Evolutionary conservation across 1,139 yeast species (phyloP).

Genomic region (Blastobotrys elegans): DNA sequence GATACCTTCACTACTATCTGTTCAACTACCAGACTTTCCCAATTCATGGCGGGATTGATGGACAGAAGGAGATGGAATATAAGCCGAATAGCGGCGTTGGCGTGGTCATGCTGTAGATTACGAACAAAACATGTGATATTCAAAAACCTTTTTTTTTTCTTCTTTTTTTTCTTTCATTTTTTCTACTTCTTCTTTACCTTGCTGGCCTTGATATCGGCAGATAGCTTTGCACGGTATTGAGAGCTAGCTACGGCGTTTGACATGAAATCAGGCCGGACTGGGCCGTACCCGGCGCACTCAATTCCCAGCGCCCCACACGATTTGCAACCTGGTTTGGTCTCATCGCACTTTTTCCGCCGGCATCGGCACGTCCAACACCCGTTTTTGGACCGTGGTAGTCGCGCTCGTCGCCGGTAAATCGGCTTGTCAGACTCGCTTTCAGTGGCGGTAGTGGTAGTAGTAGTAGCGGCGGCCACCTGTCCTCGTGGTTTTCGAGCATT

Average conservation of each 20-base stretch:
- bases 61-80: constrained; percentile 44
- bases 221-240: constrained; percentile 13
- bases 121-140: neutral
- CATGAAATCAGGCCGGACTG: constrained; percentile 53
- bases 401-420: constrained; percentile 13
- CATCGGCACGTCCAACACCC: constrained; percentile 58
- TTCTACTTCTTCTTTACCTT: neutral
- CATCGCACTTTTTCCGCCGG: constrained; percentile 82
- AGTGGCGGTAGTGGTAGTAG: neutral
- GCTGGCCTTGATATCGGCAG: constrained; percentile 8
- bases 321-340: constrained; percentile 48
- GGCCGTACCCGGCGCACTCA: constrained; percentile 35
- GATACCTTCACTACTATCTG: constrained; percentile 80
- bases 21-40: constrained; percentile 86
- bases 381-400: constrained; percentile 19
- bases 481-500: neutral
- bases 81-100: constrained; percentile 73
- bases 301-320: constrained; percentile 32
- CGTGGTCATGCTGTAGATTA: constrained; percentile 63
- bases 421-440: neutral
- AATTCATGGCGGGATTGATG: constrained; percentile 71
- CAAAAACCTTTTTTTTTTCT: neutral
- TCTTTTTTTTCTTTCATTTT: neutral
- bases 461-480: neutral
- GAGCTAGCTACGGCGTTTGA: constrained; percentile 15